Conservation (phyloP, 2,329 filamentous ascomycete genomes). For the Fusarium protoensiforme region DNA sequence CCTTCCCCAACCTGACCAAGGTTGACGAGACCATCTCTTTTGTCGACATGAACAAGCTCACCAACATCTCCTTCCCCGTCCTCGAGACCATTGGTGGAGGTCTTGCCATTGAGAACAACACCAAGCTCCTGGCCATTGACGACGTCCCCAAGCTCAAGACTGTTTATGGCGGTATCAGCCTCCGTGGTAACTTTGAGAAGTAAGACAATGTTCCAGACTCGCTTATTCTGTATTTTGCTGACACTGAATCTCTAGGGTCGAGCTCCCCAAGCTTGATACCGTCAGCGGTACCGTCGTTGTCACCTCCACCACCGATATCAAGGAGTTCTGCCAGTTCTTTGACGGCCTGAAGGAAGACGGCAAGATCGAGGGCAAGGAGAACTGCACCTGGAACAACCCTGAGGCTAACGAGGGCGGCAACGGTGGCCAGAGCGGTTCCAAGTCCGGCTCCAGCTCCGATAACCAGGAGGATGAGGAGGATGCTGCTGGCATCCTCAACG, state of each 20-base stretch:
- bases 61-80: conserved; percentile 80
- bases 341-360: conserved; percentile 53
- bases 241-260: conserved; percentile 64
- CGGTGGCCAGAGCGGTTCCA: conserved; percentile 41
- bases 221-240: neutral
- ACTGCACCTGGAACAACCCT: conserved; percentile 63
- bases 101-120: conserved; percentile 92
- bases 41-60: conserved; percentile 69
- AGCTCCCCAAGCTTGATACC: conserved; percentile 73
- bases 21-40: conserved; percentile 69
- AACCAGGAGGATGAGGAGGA: conserved; percentile 47
- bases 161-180: conserved; percentile 83
- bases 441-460: conserved; percentile 42
- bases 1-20: conserved; percentile 76
- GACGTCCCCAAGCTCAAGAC: conserved; percentile 75
- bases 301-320: conserved; percentile 72
- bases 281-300: conserved; percentile 80
- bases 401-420: conserved; percentile 61
- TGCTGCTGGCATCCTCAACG: conserved; percentile 57
- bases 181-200: conserved; percentile 86
- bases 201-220: conserved; percentile 60
- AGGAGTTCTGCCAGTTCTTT: conserved; percentile 64
- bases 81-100: conserved; percentile 80
- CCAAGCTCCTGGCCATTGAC: conserved; percentile 71
- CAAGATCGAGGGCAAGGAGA: conserved; percentile 55